These are phyloP conservation scores for Monosporascus ibericus DNA, from an alignment of 2,329 filamentous ascomycete genomes.

Conservation along the genomic window DNA sequence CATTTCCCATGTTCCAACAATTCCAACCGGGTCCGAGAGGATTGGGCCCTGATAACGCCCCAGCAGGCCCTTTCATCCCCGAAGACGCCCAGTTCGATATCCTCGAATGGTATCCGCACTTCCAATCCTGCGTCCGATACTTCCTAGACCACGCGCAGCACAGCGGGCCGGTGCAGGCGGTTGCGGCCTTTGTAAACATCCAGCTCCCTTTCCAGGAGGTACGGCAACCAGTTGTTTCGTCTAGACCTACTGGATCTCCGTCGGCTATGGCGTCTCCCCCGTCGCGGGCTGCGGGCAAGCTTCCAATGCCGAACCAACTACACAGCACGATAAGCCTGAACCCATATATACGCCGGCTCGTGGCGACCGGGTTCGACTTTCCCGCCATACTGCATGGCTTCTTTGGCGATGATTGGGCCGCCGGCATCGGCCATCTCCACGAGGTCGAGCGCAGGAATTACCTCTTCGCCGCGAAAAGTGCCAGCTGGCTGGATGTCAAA, in stretches of 20 bases:
- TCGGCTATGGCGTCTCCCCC: constrained; percentile 26
- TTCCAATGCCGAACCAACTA: constrained; percentile 20
- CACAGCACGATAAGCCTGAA: constrained; percentile 59
- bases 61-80: constrained; percentile 17
- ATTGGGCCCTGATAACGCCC: constrained; percentile 13
- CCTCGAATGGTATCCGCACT: constrained; percentile 87
- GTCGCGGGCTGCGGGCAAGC: constrained; percentile 20
- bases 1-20: constrained; percentile 17
- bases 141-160: constrained; percentile 91
- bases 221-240: constrained; percentile 37
- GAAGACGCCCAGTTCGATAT: constrained; percentile 58
- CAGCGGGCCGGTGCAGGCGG: constrained; percentile 72
- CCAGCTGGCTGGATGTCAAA: constrained; percentile 85
- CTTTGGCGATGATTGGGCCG: constrained; percentile 88
- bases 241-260: constrained; percentile 29
- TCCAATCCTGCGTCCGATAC: constrained; percentile 83
- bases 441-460: constrained; percentile 91
- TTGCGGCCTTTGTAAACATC: constrained; percentile 90
- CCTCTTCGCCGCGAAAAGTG: constrained; percentile 89
- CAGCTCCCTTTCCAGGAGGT: constrained; percentile 75
- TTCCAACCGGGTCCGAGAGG: constrained; percentile 14
- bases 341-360: constrained; percentile 83
- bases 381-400: constrained; percentile 86
- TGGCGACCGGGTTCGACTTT: constrained; percentile 87
- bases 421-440: constrained; percentile 74